Evolutionary conservation across 116 monocot species (phyloP).

Genomic region (Thalassia testudinum): DNA sequence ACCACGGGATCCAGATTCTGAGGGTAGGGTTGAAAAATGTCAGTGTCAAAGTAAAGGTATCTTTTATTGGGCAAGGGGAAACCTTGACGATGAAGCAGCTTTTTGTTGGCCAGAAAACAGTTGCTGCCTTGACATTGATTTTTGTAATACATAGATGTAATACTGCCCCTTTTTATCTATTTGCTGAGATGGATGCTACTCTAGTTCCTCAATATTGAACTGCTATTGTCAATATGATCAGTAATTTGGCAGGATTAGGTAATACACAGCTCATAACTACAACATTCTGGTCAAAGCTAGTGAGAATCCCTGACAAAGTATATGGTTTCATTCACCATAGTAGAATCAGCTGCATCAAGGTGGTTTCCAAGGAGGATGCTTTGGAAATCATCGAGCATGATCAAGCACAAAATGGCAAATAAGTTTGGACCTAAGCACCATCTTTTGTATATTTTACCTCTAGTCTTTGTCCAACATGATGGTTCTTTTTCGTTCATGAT

Average conservation of each 20-base stretch:
- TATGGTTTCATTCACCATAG: constrained; percentile 95
- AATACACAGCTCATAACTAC: constrained; percentile 97
- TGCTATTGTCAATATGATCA: constrained; percentile 98
- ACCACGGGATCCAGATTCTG: constrained; percentile 59
- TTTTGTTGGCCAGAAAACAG: constrained; percentile 97
- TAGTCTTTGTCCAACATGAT: too few species aligned
- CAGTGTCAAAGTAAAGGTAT: constrained; percentile 99
- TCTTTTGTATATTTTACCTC: too few species aligned
- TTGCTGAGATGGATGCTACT: constrained; percentile 99
- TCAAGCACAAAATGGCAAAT: constrained; percentile 50
- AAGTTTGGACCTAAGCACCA: too few species aligned
- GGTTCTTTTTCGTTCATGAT: too few species aligned
- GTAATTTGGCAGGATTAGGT: constrained; percentile 66
- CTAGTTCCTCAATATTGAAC: constrained; percentile 96
- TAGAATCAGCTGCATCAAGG: constrained; percentile 80
- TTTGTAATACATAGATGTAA: constrained; percentile 98
- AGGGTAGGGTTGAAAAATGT: constrained; percentile 90
- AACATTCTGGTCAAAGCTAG: constrained; percentile 83
- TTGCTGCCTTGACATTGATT: constrained; percentile 90
- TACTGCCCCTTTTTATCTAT: constrained; percentile 96
- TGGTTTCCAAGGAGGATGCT: constrained; percentile 73
- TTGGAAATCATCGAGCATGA: constrained; percentile 96
- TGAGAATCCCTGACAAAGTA: constrained; percentile 94
- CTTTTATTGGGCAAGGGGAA: constrained; percentile 98
- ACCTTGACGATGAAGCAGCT: constrained; percentile 98